phyloP scores from a whole-genome alignment of 163 green algal genomes.

The Trebouxiophyceae sp. region DNA sequence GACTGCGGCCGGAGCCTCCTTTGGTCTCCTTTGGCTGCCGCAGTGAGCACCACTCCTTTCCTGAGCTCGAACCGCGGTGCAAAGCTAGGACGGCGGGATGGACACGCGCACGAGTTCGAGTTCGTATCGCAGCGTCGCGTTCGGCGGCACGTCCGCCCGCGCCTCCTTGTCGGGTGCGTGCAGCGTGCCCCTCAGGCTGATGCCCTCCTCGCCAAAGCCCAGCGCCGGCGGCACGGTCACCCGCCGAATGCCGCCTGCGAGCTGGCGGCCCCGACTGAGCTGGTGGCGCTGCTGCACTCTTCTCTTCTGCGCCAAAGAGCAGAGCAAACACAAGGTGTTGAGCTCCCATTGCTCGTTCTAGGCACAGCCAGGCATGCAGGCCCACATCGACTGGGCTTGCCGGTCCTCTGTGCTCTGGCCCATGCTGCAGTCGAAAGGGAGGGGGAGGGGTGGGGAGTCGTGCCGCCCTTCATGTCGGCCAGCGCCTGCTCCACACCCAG shows the following conservation, averaged over 20 bases:
- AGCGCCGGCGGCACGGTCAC: constrained; percentile 51
- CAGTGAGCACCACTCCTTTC: too few relatives aligned
- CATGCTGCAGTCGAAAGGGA: neutral
- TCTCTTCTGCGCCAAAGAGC: too few relatives aligned
- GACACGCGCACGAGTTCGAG: constrained; percentile 52
- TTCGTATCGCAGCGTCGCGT: constrained; percentile 38
- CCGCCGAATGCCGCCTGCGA: constrained; percentile 45
- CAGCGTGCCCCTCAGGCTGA: constrained; percentile 52
- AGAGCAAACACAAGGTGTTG: too few relatives aligned
- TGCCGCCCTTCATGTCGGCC: constrained; percentile 58
- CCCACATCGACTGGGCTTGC: too few relatives aligned
- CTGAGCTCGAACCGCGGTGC: too few relatives aligned
- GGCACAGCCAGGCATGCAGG: neutral
- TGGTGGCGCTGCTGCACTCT: neutral
- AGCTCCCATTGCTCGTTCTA: neutral
- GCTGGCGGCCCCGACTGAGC: neutral
- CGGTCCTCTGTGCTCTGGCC: too few relatives aligned
- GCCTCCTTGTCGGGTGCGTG: constrained; percentile 63
- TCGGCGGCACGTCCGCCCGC: constrained; percentile 27
- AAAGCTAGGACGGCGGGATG: constrained; percentile 70
- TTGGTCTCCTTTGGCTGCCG: too few relatives aligned
- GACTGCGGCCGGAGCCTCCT: too few relatives aligned
- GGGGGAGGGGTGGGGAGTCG: too few relatives aligned
- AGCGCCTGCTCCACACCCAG: constrained; percentile 63
- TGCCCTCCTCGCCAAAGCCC: constrained; percentile 64